Evolutionary conservation across 2,329 filamentous ascomycete genomes (phyloP), one percentile per base, ranked within the genome.

Genomic region (Pseudocercospora eumusae): DNA sequence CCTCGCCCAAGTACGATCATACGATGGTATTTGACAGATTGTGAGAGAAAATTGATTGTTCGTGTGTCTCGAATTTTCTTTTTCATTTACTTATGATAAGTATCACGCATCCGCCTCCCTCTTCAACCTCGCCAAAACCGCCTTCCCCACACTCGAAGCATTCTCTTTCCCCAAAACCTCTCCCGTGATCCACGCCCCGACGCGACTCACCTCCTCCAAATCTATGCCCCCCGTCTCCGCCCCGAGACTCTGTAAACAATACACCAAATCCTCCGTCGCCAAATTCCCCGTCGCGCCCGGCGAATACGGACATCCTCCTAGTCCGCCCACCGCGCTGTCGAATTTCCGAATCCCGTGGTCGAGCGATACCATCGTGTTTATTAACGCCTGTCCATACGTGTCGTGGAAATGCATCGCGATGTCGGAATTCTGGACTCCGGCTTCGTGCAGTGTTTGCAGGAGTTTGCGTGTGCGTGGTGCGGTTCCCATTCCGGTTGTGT

Each of bases 401-500:
- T 96, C 91, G 75, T 96, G 92, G 71, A 96, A 93, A 76, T 96
- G 92, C 78, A 93, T 86, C 0, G 66, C 90, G 10, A 96, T 77
- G 69, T 90, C 88, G n/a, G n/a, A n/a, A n/a, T 69, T 87, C 85
- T 88, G 82, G 18, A 96, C 83, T 0, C 88, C 88, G 1, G 88
- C 89, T 1, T 86, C 83, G 8, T 81, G 76, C 76, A 92, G 78
- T 60, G 87, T 87, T 66, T 82, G 82, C 61, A 92, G 79, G 52
- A 92, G 78, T 60, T 85, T 84, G 59, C 81, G 79, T 2, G 88
- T 91, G 60, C 86, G 81, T 18, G 87, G 87, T n/a, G 87, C 88
- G 0, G 91, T 96, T 31, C 92, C 93, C 84, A 96, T 92, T 18
- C 93, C 93, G 0, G 92, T 93, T 0, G 93, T 97, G 72, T 96